phyloP scores from a whole-genome alignment of 2,329 filamentous ascomycete genomes.

The Chrysoporthe cubensis region DNA sequence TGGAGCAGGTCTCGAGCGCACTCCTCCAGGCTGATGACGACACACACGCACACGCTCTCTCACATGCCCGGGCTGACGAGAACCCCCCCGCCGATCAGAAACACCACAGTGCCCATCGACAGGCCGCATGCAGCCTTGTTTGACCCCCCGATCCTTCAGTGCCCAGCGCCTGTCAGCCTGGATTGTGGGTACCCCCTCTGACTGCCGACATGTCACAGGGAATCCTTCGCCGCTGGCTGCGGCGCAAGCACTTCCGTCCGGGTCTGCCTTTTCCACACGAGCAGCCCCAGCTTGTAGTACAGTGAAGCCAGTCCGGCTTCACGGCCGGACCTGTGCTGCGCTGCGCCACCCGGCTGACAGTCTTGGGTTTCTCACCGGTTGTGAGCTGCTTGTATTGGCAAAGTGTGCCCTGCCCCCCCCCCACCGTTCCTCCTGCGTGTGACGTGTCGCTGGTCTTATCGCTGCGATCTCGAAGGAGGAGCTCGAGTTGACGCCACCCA shows the following conservation, averaged over 20 bases:
- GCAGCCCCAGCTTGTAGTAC: not conserved
- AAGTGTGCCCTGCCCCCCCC: not conserved
- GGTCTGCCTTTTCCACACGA: too few species aligned
- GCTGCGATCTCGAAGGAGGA: not conserved
- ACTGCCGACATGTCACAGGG: not conserved
- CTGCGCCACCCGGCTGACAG: not conserved
- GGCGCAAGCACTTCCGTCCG: not conserved
- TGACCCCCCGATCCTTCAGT: not conserved
- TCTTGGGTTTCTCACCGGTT: not conserved
- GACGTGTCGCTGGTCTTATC: not conserved
- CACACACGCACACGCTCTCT: not conserved
- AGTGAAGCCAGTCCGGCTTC: not conserved
- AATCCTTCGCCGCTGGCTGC: not conserved
- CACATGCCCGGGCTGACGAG: not conserved
- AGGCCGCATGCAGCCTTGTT: constrained; percentile 1
- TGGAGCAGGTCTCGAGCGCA: not conserved
- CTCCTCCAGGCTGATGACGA: not conserved
- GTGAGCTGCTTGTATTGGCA: not conserved
- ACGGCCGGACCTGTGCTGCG: not conserved
- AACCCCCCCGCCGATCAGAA: constrained; percentile 3
- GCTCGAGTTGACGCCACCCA: not conserved
- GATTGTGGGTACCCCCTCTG: not conserved
- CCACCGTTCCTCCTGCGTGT: not conserved
- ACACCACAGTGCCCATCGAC: not conserved
- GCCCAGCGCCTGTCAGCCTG: not conserved